Conservation (phyloP, 1,139 yeast genomes). For the Citeromyces hawaiiensis region DNA sequence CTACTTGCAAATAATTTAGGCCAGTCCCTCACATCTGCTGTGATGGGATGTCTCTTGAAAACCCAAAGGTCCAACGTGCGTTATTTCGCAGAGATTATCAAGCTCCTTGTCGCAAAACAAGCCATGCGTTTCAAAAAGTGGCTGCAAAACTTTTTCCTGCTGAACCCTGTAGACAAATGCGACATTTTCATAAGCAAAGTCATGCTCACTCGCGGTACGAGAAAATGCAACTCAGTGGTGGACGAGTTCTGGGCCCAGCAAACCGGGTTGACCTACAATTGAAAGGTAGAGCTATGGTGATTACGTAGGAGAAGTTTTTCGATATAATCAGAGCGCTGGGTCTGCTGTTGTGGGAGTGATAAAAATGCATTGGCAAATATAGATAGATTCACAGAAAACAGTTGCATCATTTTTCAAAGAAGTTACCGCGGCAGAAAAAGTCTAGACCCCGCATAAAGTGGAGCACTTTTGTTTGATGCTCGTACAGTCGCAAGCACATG, state of each 20-base stretch:
- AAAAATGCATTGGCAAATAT: too few relatives aligned
- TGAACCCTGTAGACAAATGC: conserved; percentile 9
- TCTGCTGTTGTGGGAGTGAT: too few relatives aligned
- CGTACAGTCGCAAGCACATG: too few relatives aligned
- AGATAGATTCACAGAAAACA: too few relatives aligned
- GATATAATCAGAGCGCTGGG: too few relatives aligned
- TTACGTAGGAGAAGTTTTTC: too few relatives aligned
- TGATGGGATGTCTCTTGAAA: conserved; percentile 24
- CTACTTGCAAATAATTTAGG: conserved; percentile 28
- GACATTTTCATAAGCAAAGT: conserved; percentile 26
- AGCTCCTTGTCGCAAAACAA: conserved; percentile 37
- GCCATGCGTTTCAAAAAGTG: conserved; percentile 34
- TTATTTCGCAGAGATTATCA: conserved; percentile 38
- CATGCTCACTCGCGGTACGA: conserved; percentile 49
- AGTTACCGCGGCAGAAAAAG: too few relatives aligned
- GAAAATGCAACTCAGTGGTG: conserved; percentile 41
- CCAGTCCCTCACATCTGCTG: conserved; percentile 16
- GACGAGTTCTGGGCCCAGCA: conserved; percentile 52
- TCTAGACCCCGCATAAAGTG: too few relatives aligned
- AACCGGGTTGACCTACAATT: conserved; percentile 34
- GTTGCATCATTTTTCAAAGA: too few relatives aligned
- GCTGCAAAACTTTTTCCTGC: conserved; percentile 22
- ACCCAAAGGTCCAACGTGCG: conserved; percentile 54
- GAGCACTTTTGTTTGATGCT: too few relatives aligned
- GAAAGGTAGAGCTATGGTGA: too few relatives aligned